Percentiles rank a stretch among this genome's conserved stretches.
Conservation (phyloP, 225 moss, liverwort and hornwort genomes). For the Pseudisothecium myosuroides region DNA sequence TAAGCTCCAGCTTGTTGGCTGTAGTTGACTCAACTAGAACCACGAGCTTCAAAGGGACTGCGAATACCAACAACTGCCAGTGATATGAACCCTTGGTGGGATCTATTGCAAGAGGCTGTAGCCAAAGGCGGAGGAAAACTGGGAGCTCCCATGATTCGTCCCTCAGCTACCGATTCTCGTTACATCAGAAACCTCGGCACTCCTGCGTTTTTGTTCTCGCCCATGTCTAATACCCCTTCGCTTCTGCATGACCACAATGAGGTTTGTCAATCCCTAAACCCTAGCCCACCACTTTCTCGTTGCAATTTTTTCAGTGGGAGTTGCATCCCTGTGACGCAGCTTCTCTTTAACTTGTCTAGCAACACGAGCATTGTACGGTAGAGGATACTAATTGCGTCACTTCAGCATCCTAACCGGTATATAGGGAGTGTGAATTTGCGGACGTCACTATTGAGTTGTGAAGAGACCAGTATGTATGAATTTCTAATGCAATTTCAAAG, state of each 20-base stretch:
- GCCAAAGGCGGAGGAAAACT: slow-evolving; percentile 21
- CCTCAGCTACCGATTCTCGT: slow-evolving; percentile 52
- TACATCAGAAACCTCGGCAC: slow-evolving; percentile 33
- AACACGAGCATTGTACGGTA: not conserved
- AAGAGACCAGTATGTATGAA: not conserved
- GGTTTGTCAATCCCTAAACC: not conserved
- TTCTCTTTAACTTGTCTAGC: not conserved
- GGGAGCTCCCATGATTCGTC: slow-evolving; percentile 26
- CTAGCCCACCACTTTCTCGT: no score
- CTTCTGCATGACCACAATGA: slow-evolving; percentile 53
- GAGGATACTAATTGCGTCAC: not conserved
- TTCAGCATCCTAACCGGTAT: not conserved
- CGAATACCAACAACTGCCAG: slow-evolving; percentile 16
- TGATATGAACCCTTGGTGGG: slow-evolving; percentile 66
- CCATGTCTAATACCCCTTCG: slow-evolving; percentile 37
- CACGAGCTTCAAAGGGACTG: slow-evolving; percentile 9
- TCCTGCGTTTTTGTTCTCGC: slow-evolving; percentile 63
- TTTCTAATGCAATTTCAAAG: not conserved
- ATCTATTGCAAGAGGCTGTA: slow-evolving; percentile 31
- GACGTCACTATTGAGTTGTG: not conserved
- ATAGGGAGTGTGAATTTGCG: not conserved
- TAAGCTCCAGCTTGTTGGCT: not conserved
- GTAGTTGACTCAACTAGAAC: slow-evolving; percentile 19
- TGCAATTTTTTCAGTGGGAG: not conserved
- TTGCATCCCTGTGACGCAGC: not conserved